phyloP scores from a whole-genome alignment of 1,139 yeast genomes.

The Debaryomycetaceae sp. region DNA sequence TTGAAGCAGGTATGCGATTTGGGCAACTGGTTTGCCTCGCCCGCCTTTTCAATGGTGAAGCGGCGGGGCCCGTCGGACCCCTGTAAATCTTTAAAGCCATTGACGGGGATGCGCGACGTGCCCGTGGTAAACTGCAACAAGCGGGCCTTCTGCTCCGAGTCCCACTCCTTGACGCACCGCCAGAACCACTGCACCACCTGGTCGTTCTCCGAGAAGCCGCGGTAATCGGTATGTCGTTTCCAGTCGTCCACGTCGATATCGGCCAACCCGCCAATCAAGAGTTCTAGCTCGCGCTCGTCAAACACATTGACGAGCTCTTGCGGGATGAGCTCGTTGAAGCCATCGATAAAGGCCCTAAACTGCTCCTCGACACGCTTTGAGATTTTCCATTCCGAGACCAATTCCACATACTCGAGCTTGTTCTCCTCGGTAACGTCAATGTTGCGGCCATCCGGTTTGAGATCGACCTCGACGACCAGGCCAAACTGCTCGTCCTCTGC shows the following conservation, averaged over 20 bases:
- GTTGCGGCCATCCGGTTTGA: slow-evolving; percentile 79
- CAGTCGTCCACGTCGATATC: slow-evolving; percentile 97
- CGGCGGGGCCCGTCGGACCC: slow-evolving; percentile 99
- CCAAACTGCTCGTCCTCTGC: slow-evolving; percentile 97
- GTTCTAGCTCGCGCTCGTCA: slow-evolving; percentile 93
- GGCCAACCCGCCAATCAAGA: slow-evolving; percentile 95
- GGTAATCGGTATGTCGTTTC: slow-evolving; percentile 96
- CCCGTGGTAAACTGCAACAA: slow-evolving; percentile 95
- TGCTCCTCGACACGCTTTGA: slow-evolving; percentile 89
- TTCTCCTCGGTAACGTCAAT: slow-evolving; percentile 90
- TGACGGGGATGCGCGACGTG: slow-evolving; percentile 96
- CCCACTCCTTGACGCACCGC: slow-evolving; percentile 91
- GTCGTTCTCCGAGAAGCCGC: slow-evolving; percentile 95
- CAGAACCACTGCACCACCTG: slow-evolving; percentile 98
- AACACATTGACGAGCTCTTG: slow-evolving; percentile 93
- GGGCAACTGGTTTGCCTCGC: slow-evolving; percentile 86
- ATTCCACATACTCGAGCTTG: slow-evolving; percentile 90
- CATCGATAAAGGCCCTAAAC: slow-evolving; percentile 91
- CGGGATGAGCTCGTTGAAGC: slow-evolving; percentile 94
- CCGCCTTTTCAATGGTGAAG: slow-evolving; percentile 96
- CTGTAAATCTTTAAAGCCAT: slow-evolving; percentile 95
- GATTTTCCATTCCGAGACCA: slow-evolving; percentile 94
- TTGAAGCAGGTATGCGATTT: slow-evolving; percentile 94
- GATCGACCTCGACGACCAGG: slow-evolving; percentile 78
- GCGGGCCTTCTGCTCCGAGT: slow-evolving; percentile 91